Evolutionary conservation across 352 stramenopile species (phyloP).

Genomic region (Blastocystis sp.): DNA sequence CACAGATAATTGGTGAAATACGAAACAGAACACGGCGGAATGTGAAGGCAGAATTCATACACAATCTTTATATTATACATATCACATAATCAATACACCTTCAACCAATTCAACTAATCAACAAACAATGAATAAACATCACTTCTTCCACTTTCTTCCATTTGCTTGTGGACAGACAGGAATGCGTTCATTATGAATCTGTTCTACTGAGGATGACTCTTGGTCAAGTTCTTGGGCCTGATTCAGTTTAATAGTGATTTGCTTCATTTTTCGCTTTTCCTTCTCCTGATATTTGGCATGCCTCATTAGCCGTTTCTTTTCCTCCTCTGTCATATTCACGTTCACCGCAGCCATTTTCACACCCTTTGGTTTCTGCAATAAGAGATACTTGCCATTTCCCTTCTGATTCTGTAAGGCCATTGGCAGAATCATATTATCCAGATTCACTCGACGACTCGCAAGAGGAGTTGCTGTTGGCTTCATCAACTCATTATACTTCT

Average conservation of each 20-base stretch:
- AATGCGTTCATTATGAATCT: slow-evolving; percentile 6
- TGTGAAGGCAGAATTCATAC: too few relatives aligned
- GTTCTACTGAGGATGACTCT: background rate
- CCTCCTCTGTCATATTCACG: background rate
- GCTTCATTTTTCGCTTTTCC: background rate
- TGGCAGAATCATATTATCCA: slow-evolving; percentile 32
- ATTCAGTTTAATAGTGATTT: background rate
- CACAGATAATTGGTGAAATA: background rate
- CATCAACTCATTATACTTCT: slow-evolving; percentile 38
- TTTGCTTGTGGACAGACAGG: background rate
- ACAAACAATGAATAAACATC: background rate
- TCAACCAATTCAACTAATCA: too few relatives aligned
- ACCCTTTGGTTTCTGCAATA: background rate
- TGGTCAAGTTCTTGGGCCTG: background rate
- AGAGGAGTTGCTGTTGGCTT: background rate
- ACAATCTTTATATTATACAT: too few relatives aligned
- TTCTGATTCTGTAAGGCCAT: background rate
- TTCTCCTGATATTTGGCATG: background rate
- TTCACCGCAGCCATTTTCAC: background rate
- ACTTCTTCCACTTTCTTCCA: background rate
- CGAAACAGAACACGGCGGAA: background rate
- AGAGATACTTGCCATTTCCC: background rate
- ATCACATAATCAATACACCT: too few relatives aligned
- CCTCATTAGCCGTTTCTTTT: background rate
- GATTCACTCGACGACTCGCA: background rate